Evolutionary conservation across 2,329 filamentous ascomycete species (phyloP).

Genomic region (Colletotrichum karsti): DNA sequence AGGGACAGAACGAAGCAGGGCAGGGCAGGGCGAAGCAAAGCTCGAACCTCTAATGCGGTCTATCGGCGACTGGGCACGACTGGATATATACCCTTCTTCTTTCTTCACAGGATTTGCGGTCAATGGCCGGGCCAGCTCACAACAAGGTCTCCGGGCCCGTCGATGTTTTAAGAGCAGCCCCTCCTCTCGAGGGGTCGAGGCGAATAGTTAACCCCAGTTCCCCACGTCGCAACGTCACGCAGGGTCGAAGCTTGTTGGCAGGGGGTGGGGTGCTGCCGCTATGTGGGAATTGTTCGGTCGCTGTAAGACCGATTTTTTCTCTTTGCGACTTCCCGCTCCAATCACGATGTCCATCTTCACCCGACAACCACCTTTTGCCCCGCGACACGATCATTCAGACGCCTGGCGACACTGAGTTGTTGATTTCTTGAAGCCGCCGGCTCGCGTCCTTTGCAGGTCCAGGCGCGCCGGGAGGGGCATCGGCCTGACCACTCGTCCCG

Average conservation of each 20-base stretch:
- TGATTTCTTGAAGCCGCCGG: not conserved
- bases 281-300: slow-evolving; percentile 30
- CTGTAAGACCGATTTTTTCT: slow-evolving; percentile 30
- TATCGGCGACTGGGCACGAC: not conserved
- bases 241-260: slow-evolving; percentile 32
- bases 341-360: slow-evolving; percentile 24
- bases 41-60: not conserved
- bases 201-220: slow-evolving; percentile 26
- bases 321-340: slow-evolving; percentile 28
- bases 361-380: slow-evolving; percentile 13
- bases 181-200: slow-evolving; percentile 16
- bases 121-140: not conserved
- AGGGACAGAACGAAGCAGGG: not conserved
- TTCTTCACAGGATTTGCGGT: not conserved
- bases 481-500: not conserved
- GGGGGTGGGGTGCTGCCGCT: slow-evolving; percentile 19
- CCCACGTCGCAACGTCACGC: slow-evolving; percentile 30
- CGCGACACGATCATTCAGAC: slow-evolving; percentile 6
- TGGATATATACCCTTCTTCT: slow-evolving; percentile 28
- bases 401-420: not conserved
- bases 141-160: not conserved
- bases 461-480: slow-evolving; percentile 22
- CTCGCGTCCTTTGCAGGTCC: slow-evolving; percentile 10
- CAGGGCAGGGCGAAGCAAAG: not conserved
- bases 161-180: slow-evolving; percentile 17